These are phyloP conservation scores for Scolecobasidium constrictum DNA, from an alignment of 2,329 filamentous ascomycete genomes.

Conservation along the genomic window DNA sequence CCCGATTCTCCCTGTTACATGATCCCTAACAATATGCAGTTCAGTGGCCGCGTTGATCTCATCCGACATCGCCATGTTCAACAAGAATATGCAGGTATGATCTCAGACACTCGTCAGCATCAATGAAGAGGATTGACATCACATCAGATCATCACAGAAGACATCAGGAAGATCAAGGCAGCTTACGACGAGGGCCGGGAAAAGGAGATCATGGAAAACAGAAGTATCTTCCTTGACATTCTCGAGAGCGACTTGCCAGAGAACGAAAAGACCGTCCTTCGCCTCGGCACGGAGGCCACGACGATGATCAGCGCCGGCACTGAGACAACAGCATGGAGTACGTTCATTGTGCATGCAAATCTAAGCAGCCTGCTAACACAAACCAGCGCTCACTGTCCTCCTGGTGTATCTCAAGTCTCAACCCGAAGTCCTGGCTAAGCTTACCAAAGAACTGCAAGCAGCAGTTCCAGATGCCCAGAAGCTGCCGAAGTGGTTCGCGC, in stretches of 20 bases:
- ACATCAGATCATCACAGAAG: neutral
- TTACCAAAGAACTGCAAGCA: constrained; percentile 10
- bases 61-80: neutral
- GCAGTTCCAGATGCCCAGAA: constrained; percentile 4
- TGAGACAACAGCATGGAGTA: constrained; percentile 22
- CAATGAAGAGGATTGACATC: neutral
- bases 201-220: neutral
- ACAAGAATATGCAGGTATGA: neutral
- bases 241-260: constrained; percentile 10
- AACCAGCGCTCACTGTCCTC: constrained; percentile 1
- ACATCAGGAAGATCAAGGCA: neutral
- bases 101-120: neutral
- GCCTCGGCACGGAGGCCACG: constrained; percentile 27
- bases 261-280: constrained; percentile 13
- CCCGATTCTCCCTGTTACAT: too few relatives aligned
- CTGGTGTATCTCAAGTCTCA: constrained; percentile 11
- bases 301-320: constrained; percentile 27
- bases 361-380: neutral
- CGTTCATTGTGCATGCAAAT: neutral
- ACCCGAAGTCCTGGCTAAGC: constrained; percentile 6
- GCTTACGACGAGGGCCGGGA: constrained; percentile 3
- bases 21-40: too few relatives aligned
- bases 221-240: constrained; percentile 10
- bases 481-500: constrained; percentile 13
- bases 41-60: neutral